Percentiles rank a stretch among this genome's conserved stretches.
These are phyloP conservation scores for Arctostaphylos glauca DNA, from an alignment of 148 eudicot species.

Conservation along the genomic window DNA sequence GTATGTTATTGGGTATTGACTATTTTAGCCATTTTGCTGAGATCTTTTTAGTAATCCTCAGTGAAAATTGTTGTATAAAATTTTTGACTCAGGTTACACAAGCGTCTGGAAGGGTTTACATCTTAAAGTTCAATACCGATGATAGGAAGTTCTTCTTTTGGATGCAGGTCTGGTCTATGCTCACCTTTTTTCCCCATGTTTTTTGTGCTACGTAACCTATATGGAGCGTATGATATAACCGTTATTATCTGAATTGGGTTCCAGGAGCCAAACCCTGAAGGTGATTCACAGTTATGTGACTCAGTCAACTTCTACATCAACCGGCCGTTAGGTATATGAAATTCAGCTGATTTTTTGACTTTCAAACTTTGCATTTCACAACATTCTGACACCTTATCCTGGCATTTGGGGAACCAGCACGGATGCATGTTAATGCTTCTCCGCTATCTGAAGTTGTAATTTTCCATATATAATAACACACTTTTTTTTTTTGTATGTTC, in stretches of 20 bases:
- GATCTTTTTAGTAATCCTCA: not conserved
- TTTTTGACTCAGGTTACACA: conserved; percentile 60
- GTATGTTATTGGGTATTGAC: conserved; percentile 30
- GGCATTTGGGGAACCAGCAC: not conserved
- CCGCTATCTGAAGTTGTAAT: not conserved
- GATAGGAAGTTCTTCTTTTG: conserved; percentile 92
- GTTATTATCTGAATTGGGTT: conserved; percentile 17
- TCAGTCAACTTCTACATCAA: conserved; percentile 79
- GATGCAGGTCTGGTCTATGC: conserved; percentile 68
- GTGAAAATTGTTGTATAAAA: conserved; percentile 10
- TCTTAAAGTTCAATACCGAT: conserved; percentile 88
- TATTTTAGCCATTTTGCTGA: not conserved
- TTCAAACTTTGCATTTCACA: not conserved
- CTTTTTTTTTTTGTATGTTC: not conserved
- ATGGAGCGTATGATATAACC: conserved; percentile 1
- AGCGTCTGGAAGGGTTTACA: conserved; percentile 89
- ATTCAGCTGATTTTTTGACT: conserved; percentile 10
- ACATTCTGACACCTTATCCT: not conserved
- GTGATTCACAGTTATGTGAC: conserved; percentile 60
- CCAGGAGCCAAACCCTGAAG: conserved; percentile 77
- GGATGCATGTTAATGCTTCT: conserved; percentile 13
- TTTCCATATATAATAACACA: not conserved
- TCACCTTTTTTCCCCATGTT: not conserved
- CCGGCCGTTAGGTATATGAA: conserved; percentile 59
- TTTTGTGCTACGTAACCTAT: not conserved